A percentile compares a stretch with the other conserved stretches of the same genome.
These are phyloP conservation scores for Cladophialophora bantiana DNA, from an alignment of 2,329 filamentous ascomycete species.

Conservation along the genomic window DNA sequence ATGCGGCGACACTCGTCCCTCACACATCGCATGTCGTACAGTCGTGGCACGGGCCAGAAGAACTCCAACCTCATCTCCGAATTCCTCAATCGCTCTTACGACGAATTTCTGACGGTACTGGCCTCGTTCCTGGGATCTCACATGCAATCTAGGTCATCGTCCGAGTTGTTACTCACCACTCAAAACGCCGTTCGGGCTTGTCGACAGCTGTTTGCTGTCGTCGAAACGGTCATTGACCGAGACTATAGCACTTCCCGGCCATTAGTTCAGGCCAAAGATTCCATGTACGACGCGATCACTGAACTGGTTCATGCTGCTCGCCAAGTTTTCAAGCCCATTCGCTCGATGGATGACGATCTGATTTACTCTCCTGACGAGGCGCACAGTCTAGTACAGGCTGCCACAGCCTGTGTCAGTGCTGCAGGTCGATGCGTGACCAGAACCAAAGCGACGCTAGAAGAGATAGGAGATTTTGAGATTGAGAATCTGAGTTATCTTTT, in stretches of 20 bases:
- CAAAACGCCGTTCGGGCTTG: conserved; percentile 84
- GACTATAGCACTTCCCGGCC: conserved; percentile 71
- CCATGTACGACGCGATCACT: conserved; percentile 80
- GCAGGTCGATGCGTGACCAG: conserved; percentile 91
- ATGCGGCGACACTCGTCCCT: conserved; percentile 59
- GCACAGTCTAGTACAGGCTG: conserved; percentile 74
- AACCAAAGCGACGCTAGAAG: conserved; percentile 82
- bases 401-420: conserved; percentile 85
- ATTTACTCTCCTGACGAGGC: conserved; percentile 83
- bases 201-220: conserved; percentile 76
- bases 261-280: conserved; percentile 72
- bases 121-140: conserved; percentile 94
- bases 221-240: conserved; percentile 82
- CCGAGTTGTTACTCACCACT: conserved; percentile 81
- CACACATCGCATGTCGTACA: conserved; percentile 78
- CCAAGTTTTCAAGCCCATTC: conserved; percentile 74
- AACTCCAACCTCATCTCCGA: conserved; percentile 82
- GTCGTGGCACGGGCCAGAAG: conserved; percentile 67
- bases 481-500: conserved; percentile 29
- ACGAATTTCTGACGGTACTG: conserved; percentile 86
- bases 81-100: conserved; percentile 78
- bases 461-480: conserved; percentile 84
- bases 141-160: conserved; percentile 87
- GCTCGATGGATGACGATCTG: conserved; percentile 74
- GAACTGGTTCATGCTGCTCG: conserved; percentile 81